Evolutionary conservation across 2,329 filamentous ascomycete genomes (phyloP).

Genomic region (Aspergillus caelatus): DNA sequence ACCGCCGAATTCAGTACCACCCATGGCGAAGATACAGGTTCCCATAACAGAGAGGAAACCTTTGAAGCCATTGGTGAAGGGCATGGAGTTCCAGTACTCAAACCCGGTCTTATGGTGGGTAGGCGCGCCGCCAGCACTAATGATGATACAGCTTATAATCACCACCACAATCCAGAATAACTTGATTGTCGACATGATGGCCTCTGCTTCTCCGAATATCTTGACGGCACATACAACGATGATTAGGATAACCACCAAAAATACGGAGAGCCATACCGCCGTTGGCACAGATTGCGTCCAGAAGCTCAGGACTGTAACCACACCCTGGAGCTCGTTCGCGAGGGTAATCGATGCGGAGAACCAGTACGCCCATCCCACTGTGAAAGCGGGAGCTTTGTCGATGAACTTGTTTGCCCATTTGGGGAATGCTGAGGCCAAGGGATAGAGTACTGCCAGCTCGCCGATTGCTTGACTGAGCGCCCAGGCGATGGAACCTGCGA

Average conservation of each 20-base stretch:
- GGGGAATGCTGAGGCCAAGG: constrained; percentile 49
- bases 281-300: constrained; percentile 48
- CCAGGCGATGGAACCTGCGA: constrained; percentile 44
- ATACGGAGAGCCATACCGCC: constrained; percentile 49
- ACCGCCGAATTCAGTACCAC: constrained; percentile 64
- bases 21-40: constrained; percentile 64
- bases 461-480: constrained; percentile 49
- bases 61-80: constrained; percentile 57
- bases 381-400: constrained; percentile 46
- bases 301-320: constrained; percentile 47
- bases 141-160: constrained; percentile 35
- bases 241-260: constrained; percentile 46
- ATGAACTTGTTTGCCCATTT: constrained; percentile 52
- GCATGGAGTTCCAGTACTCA: constrained; percentile 48
- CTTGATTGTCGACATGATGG: constrained; percentile 47
- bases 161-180: constrained; percentile 53
- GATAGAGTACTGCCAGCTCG: constrained; percentile 51
- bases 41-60: constrained; percentile 65
- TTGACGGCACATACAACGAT: constrained; percentile 48
- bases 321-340: constrained; percentile 47
- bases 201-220: constrained; percentile 52
- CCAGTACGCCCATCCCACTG: constrained; percentile 53
- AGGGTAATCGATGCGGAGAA: constrained; percentile 49
- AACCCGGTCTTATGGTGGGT: not conserved
- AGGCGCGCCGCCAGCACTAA: not conserved